Base-by-base conservation (phyloP, 1,139 yeast genomes). In the Pneumocystis oryctolagi region DNA sequence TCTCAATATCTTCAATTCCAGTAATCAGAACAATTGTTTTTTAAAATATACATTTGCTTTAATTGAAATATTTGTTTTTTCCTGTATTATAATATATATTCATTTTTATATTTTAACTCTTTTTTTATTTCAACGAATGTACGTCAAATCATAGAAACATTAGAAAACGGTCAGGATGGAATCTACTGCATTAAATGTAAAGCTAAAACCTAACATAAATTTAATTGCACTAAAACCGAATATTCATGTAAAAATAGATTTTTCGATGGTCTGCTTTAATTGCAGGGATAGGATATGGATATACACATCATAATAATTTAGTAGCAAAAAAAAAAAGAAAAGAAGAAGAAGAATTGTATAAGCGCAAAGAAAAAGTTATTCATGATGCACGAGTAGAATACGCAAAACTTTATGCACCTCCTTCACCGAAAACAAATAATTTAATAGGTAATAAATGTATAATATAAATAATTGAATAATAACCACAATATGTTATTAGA, bases 261-360 rank as follows among this genome's bases (percentile, higher is more conserved):
- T 82, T 89, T 74, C 89, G 97, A 84, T 92, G 94, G 84, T 80
- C 95, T 70, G 86, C 94, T 65, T 82, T 92, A 70, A 95, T 89
- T 66, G 83, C 89, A 70, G 98, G 98, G 76, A 79, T 90, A 67
- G 80, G 83, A 66, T 89, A 88, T 78, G 98, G 98, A 70, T 88
- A 90, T 70, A 80, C 82, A 76, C 96, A 89, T 80, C 87, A 94
- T 78, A 78, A 81, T 72, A 77, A 81, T 64, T 80, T 89, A 71
- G 84, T 84, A 71, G 73, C 81, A 47, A 79, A 79, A 64, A 89
- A 85, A 67, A 78, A 76, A 63, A 79, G 80, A 73, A 78, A 81
- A 72, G 80, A 79, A 65, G 86, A 83, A 70, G 79, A 80, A 64
- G 78, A 76, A 61, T 83, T 82, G 67, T 87, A 79, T 76, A 80